Evolutionary conservation across 805 yeast species (phyloP).

Genomic region (Jamesozyma spencerorum): DNA sequence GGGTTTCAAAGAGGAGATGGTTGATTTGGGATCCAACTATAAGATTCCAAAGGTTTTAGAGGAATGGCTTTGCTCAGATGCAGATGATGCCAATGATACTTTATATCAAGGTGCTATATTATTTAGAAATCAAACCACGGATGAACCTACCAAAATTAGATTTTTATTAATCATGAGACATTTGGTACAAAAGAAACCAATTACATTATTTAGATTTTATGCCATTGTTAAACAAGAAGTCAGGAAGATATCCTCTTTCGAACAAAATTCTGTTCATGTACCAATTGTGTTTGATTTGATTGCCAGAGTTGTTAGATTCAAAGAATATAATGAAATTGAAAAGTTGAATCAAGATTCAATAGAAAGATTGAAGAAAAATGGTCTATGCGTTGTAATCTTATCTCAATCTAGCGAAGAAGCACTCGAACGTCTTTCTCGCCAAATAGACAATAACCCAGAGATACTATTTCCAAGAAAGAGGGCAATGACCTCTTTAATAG

Average conservation of each 20-base stretch:
- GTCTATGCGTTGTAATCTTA: conserved; percentile 7
- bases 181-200: conserved; percentile 27
- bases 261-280: conserved; percentile 27
- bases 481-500: conserved; percentile 13
- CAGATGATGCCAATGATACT: conserved; percentile 25
- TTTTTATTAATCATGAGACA: conserved; percentile 27
- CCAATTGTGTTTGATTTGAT: conserved; percentile 29
- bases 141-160: conserved; percentile 30
- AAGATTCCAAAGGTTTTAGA: conserved; percentile 33
- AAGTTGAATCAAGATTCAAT: conserved; percentile 15
- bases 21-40: conserved; percentile 26
- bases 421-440: neutral
- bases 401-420: neutral
- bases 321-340: conserved; percentile 25
- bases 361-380: conserved; percentile 18
- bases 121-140: conserved; percentile 28
- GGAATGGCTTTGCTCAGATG: conserved; percentile 28
- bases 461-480: conserved; percentile 20
- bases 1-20: conserved; percentile 30
- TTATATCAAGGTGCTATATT: conserved; percentile 30
- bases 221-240: conserved; percentile 24
- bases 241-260: conserved; percentile 26
- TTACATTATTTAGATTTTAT: conserved; percentile 28
- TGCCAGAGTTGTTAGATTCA: conserved; percentile 22
- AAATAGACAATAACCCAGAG: conserved; percentile 7